Evolutionary conservation across 2,329 filamentous ascomycete species (phyloP).

Genomic region (Corynespora cassiicola): DNA sequence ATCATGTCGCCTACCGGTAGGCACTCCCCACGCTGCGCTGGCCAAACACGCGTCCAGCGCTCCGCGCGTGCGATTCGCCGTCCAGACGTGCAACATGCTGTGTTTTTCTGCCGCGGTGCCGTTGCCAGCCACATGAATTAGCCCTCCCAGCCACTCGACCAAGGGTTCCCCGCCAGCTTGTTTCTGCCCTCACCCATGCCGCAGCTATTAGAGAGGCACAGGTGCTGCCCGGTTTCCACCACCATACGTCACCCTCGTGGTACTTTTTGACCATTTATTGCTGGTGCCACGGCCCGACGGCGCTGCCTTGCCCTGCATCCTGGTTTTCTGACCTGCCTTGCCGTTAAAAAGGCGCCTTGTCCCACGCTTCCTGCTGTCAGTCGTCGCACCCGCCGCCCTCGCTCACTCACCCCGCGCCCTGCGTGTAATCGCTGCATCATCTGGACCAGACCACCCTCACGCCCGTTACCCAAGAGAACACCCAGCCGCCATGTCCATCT

Average conservation of each 20-base stretch:
- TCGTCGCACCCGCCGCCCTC: constrained; percentile 4
- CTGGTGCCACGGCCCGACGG: too few relatives aligned
- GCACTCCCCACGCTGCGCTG: too few relatives aligned
- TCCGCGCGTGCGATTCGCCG: too few relatives aligned
- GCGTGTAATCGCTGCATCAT: too few relatives aligned
- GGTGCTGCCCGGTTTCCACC: constrained; percentile 22
- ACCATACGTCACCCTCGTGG: constrained; percentile 33
- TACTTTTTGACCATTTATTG: too few relatives aligned
- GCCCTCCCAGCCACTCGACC: constrained; percentile 23
- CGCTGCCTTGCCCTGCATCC: constrained; percentile 20
- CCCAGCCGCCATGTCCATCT: constrained; percentile 50
- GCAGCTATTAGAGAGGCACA: too few relatives aligned
- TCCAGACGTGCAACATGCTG: too few relatives aligned
- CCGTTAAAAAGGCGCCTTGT: constrained; percentile 21
- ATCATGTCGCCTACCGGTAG: too few relatives aligned
- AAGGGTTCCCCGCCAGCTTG: constrained; percentile 31
- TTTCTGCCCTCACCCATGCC: constrained; percentile 10
- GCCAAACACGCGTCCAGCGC: too few relatives aligned
- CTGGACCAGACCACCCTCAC: too few relatives aligned
- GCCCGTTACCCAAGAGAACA: constrained; percentile 10
- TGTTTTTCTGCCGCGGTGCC: too few relatives aligned
- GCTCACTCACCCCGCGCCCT: background rate
- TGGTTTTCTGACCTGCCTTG: too few relatives aligned
- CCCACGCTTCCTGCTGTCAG: constrained; percentile 9
- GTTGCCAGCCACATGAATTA: constrained; percentile 29